Base-by-base conservation (phyloP, 371 early-diverging fungal genomes). In the Coemansia sp. region DNA sequence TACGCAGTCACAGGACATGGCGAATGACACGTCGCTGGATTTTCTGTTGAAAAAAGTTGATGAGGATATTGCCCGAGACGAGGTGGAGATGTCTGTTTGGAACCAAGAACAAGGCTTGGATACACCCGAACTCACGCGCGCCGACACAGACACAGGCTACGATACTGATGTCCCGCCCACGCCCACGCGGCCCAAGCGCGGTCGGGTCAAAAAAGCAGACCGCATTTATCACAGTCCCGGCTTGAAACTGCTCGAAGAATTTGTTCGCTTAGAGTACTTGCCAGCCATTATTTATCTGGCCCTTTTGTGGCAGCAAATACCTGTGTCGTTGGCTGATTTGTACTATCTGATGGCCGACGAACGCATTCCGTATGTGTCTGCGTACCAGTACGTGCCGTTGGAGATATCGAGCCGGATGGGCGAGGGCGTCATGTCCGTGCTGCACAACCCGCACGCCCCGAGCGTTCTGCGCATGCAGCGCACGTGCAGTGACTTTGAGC, bases 51-150 rank as follows among this genome's bases (percentile, higher is more conserved):
- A 57, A 46, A 58, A 36, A 41, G 52, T 76, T 7, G 76, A 75
- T 17, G 76, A 67, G 11, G 76, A 76, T 36, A 72, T 76, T 24
- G 71, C 62, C 15, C n/a, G 61, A 21, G 76, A 76, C 51, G 63
- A 65, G 44, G 46, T 51, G 36, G 76, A 76, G 39, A 61, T 76
- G 57, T n/a, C 41, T 11, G 62, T 36, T 36, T 58, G 67, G 65
- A 62, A 67, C 15, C 60, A 52, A 28, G 46, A 58, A 46, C 23
- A 54, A 36, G 58, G 40, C 26, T 15, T 5, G 1, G 23, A 9
- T 24, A n/a, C 39, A 9, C 12, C 52, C 23, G 12, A n/a, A 15
- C 4, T 0, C 15, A 15, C n/a, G 0, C 11, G n/a, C 2, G 2
- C 7, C n/a, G 51, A 21, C 19, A 21, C 51, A 2, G 51, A 49